A percentile compares a stretch with the other conserved stretches of the same genome.
phyloP scores from a whole-genome alignment of 495 filamentous ascomycete species.

The Penicillium waksmanii region DNA sequence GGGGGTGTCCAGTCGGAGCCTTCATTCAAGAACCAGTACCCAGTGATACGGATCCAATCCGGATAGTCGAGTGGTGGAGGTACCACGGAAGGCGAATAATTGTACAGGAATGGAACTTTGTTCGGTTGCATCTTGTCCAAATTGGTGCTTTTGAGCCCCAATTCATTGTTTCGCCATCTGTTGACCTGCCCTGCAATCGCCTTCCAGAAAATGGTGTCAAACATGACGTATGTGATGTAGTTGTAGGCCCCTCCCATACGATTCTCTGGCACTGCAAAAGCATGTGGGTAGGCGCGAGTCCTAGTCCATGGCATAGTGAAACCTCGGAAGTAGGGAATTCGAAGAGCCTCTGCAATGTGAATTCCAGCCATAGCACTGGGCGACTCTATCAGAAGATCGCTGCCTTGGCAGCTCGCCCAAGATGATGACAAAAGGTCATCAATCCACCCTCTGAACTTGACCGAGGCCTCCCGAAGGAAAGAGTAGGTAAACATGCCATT shows the following conservation, averaged over 20 bases:
- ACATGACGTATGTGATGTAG: conserved; percentile 93
- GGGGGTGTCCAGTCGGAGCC: conserved; percentile 75
- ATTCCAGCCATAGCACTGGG: conserved; percentile 98
- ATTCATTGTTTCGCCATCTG: conserved; percentile 80
- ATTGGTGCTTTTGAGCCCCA: conserved; percentile 78
- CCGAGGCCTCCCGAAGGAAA: conserved; percentile 84
- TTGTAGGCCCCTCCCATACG: conserved; percentile 97
- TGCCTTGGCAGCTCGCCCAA: conserved; percentile 82
- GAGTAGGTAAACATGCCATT: conserved; percentile 96
- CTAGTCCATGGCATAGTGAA: conserved; percentile 99
- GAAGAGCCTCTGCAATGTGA: conserved; percentile 94
- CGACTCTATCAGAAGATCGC: conserved; percentile 90
- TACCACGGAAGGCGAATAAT: conserved; percentile 92
- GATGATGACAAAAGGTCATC: conserved; percentile 85
- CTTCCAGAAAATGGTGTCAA: conserved; percentile 97
- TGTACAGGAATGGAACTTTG: conserved; percentile 96
- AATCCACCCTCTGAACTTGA: conserved; percentile 92
- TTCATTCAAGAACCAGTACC: conserved; percentile 97
- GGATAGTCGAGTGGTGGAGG: conserved; percentile 92
- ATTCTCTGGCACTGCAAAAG: conserved; percentile 90
- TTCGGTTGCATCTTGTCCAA: conserved; percentile 93
- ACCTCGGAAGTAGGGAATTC: conserved; percentile 94
- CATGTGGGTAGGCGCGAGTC: conserved; percentile 94
- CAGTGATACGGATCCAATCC: conserved; percentile 96
- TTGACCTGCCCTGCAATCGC: conserved; percentile 91